Percentiles rank a stretch among this genome's conserved stretches.
phyloP scores from a whole-genome alignment of 768 basidiomycete genomes.

The Leccinum truebloodii region DNA sequence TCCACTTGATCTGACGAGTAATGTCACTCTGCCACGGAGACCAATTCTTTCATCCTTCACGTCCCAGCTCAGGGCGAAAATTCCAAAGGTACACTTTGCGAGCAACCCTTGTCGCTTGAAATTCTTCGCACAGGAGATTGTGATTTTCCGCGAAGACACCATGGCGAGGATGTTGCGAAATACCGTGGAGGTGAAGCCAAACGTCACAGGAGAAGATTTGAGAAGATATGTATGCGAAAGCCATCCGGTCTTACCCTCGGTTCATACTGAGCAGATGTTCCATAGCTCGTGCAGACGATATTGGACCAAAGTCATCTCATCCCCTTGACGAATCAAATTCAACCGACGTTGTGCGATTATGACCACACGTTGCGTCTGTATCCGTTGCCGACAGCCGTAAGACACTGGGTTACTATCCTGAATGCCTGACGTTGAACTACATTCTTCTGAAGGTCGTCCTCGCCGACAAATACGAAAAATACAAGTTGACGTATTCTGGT shows the following conservation, averaged over 20 bases:
- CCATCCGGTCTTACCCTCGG: not conserved
- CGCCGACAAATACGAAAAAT: slow-evolving; percentile 95
- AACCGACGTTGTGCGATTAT: slow-evolving; percentile 86
- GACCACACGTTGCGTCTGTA: slow-evolving; percentile 93
- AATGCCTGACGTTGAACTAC: slow-evolving; percentile 8
- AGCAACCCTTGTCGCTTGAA: slow-evolving; percentile 94
- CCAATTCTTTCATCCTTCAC: slow-evolving; percentile 78
- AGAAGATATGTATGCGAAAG: slow-evolving; percentile 76
- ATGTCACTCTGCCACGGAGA: slow-evolving; percentile 77
- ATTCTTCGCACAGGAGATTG: slow-evolving; percentile 95
- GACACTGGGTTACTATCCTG: slow-evolving; percentile 27
- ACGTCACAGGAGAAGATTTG: slow-evolving; percentile 74
- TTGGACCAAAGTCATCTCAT: slow-evolving; percentile 95
- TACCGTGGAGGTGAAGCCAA: slow-evolving; percentile 83
- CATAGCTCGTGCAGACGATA: slow-evolving; percentile 91
- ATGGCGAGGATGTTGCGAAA: slow-evolving; percentile 96
- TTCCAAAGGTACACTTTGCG: slow-evolving; percentile 82
- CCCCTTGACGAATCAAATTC: slow-evolving; percentile 80
- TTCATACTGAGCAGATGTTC: not conserved
- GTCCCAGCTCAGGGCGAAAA: slow-evolving; percentile 61
- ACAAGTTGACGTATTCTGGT: slow-evolving; percentile 94
- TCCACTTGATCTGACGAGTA: slow-evolving; percentile 84
- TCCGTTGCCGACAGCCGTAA: slow-evolving; percentile 88
- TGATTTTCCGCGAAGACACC: slow-evolving; percentile 87
- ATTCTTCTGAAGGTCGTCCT: slow-evolving; percentile 66